A percentile compares a stretch with the other conserved stretches of the same genome.
Evolutionary conservation across 768 basidiomycete species (phyloP).

Genomic region (Collybia nuda): DNA sequence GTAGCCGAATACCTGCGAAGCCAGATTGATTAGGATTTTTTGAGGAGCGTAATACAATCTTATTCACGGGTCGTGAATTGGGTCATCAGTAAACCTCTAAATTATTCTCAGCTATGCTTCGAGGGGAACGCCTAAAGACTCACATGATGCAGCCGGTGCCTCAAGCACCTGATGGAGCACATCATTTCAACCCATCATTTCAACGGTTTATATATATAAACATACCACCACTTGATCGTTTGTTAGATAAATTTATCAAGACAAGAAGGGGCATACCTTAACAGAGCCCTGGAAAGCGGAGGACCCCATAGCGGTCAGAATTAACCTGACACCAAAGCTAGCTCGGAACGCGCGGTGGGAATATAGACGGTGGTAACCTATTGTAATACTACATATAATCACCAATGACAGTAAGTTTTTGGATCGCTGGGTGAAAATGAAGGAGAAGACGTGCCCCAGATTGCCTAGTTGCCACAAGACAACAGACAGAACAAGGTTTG

Average conservation of each 20-base stretch:
- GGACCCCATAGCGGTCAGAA: slow-evolving; percentile 65
- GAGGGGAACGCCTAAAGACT: slow-evolving; percentile 16
- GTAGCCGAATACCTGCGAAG: slow-evolving; percentile 68
- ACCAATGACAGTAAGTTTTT: neutral
- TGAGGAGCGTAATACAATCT: neutral
- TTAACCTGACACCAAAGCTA: slow-evolving; percentile 47
- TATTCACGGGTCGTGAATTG: slow-evolving; percentile 62
- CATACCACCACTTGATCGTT: slow-evolving; percentile 49
- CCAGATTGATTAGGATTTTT: neutral
- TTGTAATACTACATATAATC: slow-evolving; percentile 57
- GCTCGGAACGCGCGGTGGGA: slow-evolving; percentile 74
- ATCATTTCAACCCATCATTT: neutral
- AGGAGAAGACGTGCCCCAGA: slow-evolving; percentile 53
- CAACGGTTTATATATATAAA: slow-evolving; percentile 3
- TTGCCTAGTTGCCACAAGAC: slow-evolving; percentile 68
- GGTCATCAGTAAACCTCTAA: slow-evolving; percentile 71
- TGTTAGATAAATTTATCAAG: neutral
- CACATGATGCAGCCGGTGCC: slow-evolving; percentile 78
- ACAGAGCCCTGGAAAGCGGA: slow-evolving; percentile 81
- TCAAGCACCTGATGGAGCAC: slow-evolving; percentile 49
- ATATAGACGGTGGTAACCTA: slow-evolving; percentile 80
- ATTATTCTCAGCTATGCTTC: slow-evolving; percentile 2
- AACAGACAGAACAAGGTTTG: slow-evolving; percentile 53
- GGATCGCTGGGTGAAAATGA: neutral
- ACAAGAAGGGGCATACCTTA: slow-evolving; percentile 42